phyloP scores from a whole-genome alignment of 345 rosid species.

The Sonneratia alba region DNA sequence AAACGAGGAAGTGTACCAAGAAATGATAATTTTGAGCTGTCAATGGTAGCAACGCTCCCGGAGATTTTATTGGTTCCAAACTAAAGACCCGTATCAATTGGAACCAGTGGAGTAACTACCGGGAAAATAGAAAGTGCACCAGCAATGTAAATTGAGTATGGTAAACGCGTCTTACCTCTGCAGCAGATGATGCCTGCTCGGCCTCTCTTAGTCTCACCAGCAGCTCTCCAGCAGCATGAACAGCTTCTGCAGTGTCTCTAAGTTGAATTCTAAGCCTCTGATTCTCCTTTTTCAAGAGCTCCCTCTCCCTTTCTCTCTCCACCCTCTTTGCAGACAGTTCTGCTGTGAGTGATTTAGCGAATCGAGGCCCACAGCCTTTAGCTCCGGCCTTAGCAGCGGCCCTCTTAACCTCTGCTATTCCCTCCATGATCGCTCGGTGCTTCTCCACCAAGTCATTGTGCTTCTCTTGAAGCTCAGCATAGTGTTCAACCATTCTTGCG shows the following conservation, averaged over 20 bases:
- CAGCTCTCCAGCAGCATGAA: constrained; percentile 95
- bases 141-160: neutral
- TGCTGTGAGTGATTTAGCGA: constrained; percentile 59
- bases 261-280: constrained; percentile 68
- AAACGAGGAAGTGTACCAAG: neutral
- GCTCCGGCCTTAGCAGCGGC: constrained; percentile 83
- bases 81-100: too few relatives aligned
- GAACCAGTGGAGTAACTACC: too few relatives aligned
- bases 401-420: constrained; percentile 77
- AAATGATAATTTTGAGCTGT: neutral
- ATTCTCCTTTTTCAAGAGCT: constrained; percentile 67
- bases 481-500: constrained; percentile 93
- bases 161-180: constrained; percentile 41
- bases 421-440: constrained; percentile 69
- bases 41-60: too few relatives aligned
- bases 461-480: constrained; percentile 82
- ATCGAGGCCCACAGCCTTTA: constrained; percentile 68
- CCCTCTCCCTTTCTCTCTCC: constrained; percentile 74
- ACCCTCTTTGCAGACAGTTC: constrained; percentile 75
- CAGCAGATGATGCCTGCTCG: constrained; percentile 65
- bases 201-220: constrained; percentile 89
- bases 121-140: neutral
- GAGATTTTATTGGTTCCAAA: too few relatives aligned
- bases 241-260: constrained; percentile 94
- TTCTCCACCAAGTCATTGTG: constrained; percentile 57